phyloP scores from a whole-genome alignment of 2,329 filamentous ascomycete genomes.

The Colletotrichum salicis region DNA sequence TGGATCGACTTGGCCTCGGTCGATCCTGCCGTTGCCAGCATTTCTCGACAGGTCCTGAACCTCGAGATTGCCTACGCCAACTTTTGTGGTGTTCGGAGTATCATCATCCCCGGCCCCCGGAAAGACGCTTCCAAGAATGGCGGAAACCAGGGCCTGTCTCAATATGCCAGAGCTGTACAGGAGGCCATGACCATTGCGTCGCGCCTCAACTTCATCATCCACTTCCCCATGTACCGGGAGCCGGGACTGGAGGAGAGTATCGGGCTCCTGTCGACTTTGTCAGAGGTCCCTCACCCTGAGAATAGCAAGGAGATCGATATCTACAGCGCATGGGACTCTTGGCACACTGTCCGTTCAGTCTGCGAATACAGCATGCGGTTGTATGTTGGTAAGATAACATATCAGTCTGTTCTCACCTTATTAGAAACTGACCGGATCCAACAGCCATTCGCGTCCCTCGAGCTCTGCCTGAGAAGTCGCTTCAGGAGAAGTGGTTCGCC shows the following conservation, averaged over 20 bases:
- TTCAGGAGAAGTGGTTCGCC: constrained; percentile 76
- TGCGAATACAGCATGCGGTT: constrained; percentile 88
- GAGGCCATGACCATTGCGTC: constrained; percentile 80
- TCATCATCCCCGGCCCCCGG: constrained; percentile 83
- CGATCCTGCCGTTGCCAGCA: constrained; percentile 83
- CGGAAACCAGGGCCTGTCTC: constrained; percentile 66
- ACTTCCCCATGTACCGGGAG: constrained; percentile 85
- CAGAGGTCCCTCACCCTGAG: constrained; percentile 46
- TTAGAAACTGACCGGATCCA: too few relatives aligned
- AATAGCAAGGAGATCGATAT: constrained; percentile 67
- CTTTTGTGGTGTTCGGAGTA: constrained; percentile 88
- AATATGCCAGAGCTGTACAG: constrained; percentile 85
- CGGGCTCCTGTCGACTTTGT: constrained; percentile 61
- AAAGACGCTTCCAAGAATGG: constrained; percentile 66
- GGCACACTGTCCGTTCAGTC: constrained; percentile 85
- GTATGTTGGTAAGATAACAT: constrained; percentile 82
- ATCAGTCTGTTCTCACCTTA: too few relatives aligned
- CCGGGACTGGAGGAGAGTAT: constrained; percentile 65
- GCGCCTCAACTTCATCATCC: constrained; percentile 82
- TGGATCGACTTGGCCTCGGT: constrained; percentile 92
- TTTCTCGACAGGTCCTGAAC: constrained; percentile 90
- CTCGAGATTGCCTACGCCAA: constrained; percentile 94
- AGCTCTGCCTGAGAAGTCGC: constrained; percentile 66
- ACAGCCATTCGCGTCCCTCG: constrained; percentile 68
- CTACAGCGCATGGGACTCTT: constrained; percentile 90